These are phyloP conservation scores for Salvia miltiorrhiza DNA, from an alignment of 257 asterid species.

Conservation along the genomic window DNA sequence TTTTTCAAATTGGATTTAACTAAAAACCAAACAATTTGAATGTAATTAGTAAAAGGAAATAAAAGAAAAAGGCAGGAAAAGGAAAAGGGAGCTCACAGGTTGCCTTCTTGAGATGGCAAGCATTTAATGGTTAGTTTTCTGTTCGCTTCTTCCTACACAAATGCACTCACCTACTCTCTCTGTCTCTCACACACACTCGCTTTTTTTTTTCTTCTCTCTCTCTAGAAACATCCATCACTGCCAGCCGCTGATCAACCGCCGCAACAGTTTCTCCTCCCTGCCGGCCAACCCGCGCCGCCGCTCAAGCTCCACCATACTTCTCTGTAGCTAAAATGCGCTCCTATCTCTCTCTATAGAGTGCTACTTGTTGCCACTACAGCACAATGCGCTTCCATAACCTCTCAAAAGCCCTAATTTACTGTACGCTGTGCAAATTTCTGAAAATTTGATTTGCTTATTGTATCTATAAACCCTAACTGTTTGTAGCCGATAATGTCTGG, in stretches of 20 bases:
- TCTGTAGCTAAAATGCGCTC: neutral
- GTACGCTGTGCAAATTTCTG: slow-evolving; percentile 12
- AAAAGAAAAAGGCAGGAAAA: neutral
- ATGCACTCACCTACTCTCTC: slow-evolving; percentile 29
- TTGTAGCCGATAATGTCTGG: slow-evolving; percentile 59
- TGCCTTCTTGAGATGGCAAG: slow-evolving; percentile 37
- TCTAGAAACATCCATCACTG: slow-evolving; percentile 37
- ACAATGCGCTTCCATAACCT: slow-evolving; percentile 26
- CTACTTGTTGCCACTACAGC: neutral
- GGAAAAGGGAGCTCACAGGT: slow-evolving; percentile 25
- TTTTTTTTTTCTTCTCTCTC: slow-evolving; percentile 13
- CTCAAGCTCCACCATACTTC: neutral
- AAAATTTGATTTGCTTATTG: neutral
- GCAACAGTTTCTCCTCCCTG: neutral
- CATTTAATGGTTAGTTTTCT: slow-evolving; percentile 36
- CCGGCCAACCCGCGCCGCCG: slow-evolving; percentile 19
- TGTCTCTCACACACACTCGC: neutral
- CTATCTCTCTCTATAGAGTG: slow-evolving; percentile 24
- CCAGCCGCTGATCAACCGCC: slow-evolving; percentile 38
- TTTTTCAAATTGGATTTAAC: neutral
- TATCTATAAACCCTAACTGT: slow-evolving; percentile 16
- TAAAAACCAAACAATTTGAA: neutral
- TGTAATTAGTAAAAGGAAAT: neutral
- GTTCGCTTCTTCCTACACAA: slow-evolving; percentile 22
- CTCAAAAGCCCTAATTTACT: slow-evolving; percentile 43